Conservation (phyloP, 2,329 filamentous ascomycete genomes). For the Diaporthe nobilis region DNA sequence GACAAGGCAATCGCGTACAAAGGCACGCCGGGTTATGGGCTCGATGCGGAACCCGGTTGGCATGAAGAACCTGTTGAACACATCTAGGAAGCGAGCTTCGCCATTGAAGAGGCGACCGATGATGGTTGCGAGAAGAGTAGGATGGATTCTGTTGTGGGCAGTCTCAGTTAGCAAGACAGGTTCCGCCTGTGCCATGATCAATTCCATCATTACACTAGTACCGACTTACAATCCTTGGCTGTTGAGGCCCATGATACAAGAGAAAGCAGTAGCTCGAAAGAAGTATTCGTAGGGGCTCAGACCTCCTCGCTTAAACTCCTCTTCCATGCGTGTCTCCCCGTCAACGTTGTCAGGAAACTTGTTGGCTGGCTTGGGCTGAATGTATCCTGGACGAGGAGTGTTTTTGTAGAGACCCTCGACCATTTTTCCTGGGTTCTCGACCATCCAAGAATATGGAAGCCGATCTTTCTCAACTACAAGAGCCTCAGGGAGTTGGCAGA, state of each 20-base stretch:
- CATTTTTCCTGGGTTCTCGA: slow-evolving; percentile 9
- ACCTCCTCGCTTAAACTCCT: not conserved
- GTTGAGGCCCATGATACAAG: slow-evolving; percentile 19
- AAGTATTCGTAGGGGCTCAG: not conserved
- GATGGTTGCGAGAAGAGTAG: not conserved
- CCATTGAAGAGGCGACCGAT: slow-evolving; percentile 30
- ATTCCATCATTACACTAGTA: not conserved
- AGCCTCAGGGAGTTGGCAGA: not conserved
- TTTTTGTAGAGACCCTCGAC: not conserved
- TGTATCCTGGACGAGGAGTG: not conserved
- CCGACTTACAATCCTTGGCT: slow-evolving; percentile 3
- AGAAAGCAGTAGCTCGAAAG: not conserved
- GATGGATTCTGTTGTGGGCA: not conserved
- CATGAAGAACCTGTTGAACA: slow-evolving; percentile 31
- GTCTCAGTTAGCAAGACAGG: not conserved
- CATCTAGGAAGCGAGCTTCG: not conserved
- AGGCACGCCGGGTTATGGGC: not conserved
- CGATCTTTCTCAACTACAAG: not conserved
- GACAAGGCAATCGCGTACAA: not conserved
- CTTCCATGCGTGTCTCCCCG: slow-evolving; percentile 25
- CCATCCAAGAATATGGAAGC: slow-evolving; percentile 33
- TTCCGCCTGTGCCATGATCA: rapidly evolving
- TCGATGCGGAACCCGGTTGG: not conserved
- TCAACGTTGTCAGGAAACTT: not conserved
- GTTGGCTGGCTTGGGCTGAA: not conserved